Percentiles rank a stretch among this genome's conserved stretches.
Conservation (phyloP, 2,329 filamentous ascomycete species). For the Aspergillus melleus region DNA sequence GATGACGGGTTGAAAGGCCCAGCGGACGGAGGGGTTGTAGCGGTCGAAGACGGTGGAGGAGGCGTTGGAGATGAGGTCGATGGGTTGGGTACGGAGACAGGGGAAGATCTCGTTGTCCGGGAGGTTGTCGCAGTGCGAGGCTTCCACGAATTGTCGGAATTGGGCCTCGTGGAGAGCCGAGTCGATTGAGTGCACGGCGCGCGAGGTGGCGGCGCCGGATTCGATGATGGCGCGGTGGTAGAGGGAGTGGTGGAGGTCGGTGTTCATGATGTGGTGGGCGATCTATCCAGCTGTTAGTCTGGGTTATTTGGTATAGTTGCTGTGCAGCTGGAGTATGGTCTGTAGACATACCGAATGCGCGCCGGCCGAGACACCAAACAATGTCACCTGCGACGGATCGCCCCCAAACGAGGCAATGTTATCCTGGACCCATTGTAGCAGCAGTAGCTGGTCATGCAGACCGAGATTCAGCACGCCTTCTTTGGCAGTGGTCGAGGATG, state of each 20-base stretch:
- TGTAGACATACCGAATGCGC: constrained; percentile 47
- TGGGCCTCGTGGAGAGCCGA: constrained; percentile 46
- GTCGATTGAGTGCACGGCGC: constrained; percentile 46
- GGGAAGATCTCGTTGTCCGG: constrained; percentile 36
- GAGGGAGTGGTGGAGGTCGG: constrained; percentile 33
- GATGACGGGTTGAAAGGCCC: constrained; percentile 69
- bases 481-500: constrained; percentile 53
- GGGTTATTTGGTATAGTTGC: too few relatives aligned
- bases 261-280: constrained; percentile 65
- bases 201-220: constrained; percentile 49
- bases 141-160: constrained; percentile 43
- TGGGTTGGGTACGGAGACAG: constrained; percentile 44
- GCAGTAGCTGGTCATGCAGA: constrained; percentile 37
- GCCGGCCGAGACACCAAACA: constrained; percentile 43
- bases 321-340: background rate
- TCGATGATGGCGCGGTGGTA: constrained; percentile 52
- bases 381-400: constrained; percentile 32
- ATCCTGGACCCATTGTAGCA: constrained; percentile 31
- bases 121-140: constrained; percentile 34
- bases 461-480: constrained; percentile 53
- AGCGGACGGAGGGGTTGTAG: constrained; percentile 49
- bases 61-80: constrained; percentile 36
- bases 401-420: constrained; percentile 27
- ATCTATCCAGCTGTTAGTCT: constrained; percentile 46
- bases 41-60: constrained; percentile 46